Percentiles rank a stretch among this genome's conserved stretches.
Conservation (phyloP, 1,284 basidiomycete genomes). For the Taiwanofungus camphoratus region DNA sequence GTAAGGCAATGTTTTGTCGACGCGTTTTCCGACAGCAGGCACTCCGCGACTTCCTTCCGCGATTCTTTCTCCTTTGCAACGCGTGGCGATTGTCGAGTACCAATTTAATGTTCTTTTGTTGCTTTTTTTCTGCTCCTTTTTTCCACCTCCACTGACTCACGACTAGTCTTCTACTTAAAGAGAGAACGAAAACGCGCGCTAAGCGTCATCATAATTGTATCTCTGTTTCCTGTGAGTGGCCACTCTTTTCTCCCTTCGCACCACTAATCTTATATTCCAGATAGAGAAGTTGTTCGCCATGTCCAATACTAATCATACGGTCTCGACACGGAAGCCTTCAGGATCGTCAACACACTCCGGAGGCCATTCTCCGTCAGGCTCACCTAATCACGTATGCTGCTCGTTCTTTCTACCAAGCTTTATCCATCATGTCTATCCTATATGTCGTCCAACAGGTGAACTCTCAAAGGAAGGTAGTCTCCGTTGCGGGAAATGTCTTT, state of each 20-base stretch:
- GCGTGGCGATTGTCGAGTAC: neutral
- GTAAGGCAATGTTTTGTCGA: neutral
- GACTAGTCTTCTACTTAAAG: constrained; percentile 1
- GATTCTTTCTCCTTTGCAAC: neutral
- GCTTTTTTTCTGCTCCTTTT: constrained; percentile 1
- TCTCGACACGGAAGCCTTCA: constrained; percentile 58
- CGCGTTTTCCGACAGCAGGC: neutral
- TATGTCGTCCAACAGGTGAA: constrained; percentile 29
- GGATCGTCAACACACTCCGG: constrained; percentile 59
- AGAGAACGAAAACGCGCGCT: constrained; percentile 2
- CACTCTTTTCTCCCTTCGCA: constrained; percentile 7
- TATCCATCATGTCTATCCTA: constrained; percentile 2
- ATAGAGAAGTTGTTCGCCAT: constrained; percentile 30
- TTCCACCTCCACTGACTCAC: neutral
- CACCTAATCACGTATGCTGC: constrained; percentile 50
- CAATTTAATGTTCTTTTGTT: constrained; percentile 2
- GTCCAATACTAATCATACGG: constrained; percentile 42
- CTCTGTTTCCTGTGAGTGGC: constrained; percentile 2
- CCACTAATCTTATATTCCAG: constrained; percentile 11
- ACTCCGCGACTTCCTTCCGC: constrained; percentile 1
- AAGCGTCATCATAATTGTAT: constrained; percentile 3
- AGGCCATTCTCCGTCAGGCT: constrained; percentile 52
- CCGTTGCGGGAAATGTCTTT: constrained; percentile 44
- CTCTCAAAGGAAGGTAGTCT: constrained; percentile 42
- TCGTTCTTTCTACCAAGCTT: neutral